Evolutionary conservation across 768 basidiomycete genomes (phyloP).

Genomic region (Rhodotorula babjevae): DNA sequence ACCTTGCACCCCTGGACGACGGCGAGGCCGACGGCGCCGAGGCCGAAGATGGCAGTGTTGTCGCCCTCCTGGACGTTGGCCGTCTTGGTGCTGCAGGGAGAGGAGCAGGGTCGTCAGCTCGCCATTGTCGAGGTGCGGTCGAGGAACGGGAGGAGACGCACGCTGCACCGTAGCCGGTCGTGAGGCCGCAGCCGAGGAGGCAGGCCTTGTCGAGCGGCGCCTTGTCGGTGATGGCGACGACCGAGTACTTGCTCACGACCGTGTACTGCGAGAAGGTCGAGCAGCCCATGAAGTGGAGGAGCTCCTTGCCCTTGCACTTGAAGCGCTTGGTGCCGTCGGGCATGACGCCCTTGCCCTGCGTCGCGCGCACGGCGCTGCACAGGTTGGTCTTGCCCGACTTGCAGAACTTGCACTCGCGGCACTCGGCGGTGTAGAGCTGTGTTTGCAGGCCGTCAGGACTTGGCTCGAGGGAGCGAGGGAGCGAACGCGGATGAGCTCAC

Average conservation of each 20-base stretch:
- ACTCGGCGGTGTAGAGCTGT: conserved; percentile 57
- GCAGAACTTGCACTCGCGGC: conserved; percentile 97
- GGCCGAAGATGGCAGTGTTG: conserved; percentile 89
- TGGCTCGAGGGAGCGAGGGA: too few species aligned
- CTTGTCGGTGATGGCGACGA: conserved; percentile 75
- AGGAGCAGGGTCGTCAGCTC: too few species aligned
- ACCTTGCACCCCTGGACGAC: conserved; percentile 72
- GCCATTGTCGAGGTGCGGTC: too few species aligned
- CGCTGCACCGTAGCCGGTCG: conserved; percentile 36
- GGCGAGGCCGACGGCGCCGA: conserved; percentile 88
- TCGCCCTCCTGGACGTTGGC: conserved; percentile 60
- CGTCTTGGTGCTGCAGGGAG: conserved; percentile 42
- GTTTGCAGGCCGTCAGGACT: rapidly evolving
- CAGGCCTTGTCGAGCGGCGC: conserved; percentile 96
- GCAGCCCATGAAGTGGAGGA: conserved; percentile 96
- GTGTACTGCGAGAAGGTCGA: conserved; percentile 99
- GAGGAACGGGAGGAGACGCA: conserved; percentile 52
- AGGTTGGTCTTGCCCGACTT: conserved; percentile 87
- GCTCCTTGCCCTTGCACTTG: conserved; percentile 71
- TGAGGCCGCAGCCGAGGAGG: conserved; percentile 62
- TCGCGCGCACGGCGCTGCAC: conserved; percentile 72
- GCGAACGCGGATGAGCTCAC: conserved; percentile 51
- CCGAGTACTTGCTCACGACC: conserved; percentile 93
- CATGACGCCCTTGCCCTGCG: conserved; percentile 83
- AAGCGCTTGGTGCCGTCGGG: conserved; percentile 84